Evolutionary conservation across 2,329 filamentous ascomycete genomes (phyloP), one percentile per base, ranked within the genome.

Genomic region (Fusarium redolens): DNA sequence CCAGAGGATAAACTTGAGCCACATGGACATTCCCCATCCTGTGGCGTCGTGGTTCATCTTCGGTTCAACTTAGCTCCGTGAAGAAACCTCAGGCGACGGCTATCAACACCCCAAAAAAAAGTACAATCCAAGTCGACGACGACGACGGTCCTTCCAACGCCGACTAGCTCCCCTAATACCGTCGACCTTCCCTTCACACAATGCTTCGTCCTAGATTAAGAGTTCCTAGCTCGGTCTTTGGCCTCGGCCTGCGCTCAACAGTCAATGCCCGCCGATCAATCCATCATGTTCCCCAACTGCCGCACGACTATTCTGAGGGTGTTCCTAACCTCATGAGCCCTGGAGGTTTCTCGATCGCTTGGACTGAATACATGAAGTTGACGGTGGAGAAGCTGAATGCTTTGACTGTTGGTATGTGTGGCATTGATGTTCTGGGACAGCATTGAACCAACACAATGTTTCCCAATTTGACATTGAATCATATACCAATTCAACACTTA

Each of bases 301-400:
- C 76, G 38, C 84, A 88, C 62, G 79, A 86, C 74, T 86, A 83
- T 82, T 80, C 81, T 56, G 65, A 86, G 48, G 88, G 86, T 66
- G 86, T 97, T 10, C 88, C 90, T n/a, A 89, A 90, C 18, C 86
- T 98, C 68, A 86, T 97, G 79, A 91, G 91, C 35, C 81, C 87
- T 4, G 85, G 88, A 56, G 93, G 89, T 61, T 97, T 93, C 82
- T 84, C 92, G 62, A 88, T 93, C 61, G 91, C 95, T 55, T 99
- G 94, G 91, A 92, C 88, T 38, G 86, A 95, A 79, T 97, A 98
- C 84, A 95, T 97, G 87, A 80, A 85, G 41, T 83, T 92, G 74
- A 86, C 96, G 78, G 82, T 95, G 58, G 86, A 94, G 71, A 93
- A 92, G 82, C 88, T 98, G 80, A 97, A 97, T 82, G 83, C 86